These are phyloP conservation scores for Globisporangium perplexum DNA, from an alignment of 352 stramenopile species.

Conservation along the genomic window DNA sequence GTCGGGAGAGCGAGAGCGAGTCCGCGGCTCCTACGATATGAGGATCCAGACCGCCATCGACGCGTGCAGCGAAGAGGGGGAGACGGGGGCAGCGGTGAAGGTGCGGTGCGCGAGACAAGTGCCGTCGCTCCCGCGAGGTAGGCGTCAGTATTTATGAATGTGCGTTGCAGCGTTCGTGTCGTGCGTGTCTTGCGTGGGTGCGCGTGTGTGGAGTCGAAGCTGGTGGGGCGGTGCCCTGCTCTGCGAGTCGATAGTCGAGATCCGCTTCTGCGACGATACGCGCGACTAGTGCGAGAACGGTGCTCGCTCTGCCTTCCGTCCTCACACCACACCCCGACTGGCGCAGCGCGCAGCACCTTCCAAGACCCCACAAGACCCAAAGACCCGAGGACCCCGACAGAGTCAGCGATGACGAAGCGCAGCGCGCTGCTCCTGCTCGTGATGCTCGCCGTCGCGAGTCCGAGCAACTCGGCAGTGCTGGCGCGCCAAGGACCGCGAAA, in stretches of 20 bases:
- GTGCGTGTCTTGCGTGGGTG: background rate
- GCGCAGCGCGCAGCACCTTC: background rate
- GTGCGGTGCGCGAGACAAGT: no score
- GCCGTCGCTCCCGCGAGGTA: no score
- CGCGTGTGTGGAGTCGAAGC: background rate
- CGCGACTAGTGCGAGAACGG: no score
- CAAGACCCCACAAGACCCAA: no score
- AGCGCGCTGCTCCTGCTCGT: background rate
- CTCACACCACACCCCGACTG: no score
- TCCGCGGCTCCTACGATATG: no score
- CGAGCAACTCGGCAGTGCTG: background rate
- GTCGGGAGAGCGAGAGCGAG: background rate
- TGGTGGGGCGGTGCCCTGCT: no score
- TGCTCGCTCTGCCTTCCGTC: no score
- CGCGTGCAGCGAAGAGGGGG: background rate
- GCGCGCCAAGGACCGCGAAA: background rate
- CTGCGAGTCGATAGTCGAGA: no score
- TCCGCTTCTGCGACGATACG: background rate
- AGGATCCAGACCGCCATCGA: background rate
- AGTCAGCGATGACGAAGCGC: no score
- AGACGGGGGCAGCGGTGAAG: background rate
- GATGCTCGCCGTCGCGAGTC: background rate
- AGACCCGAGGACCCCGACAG: no score
- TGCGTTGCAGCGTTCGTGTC: background rate
- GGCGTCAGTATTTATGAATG: constrained; percentile 3